These are phyloP conservation scores for Oxalis stricta DNA, from an alignment of 441 rosid species.

Conservation along the genomic window DNA sequence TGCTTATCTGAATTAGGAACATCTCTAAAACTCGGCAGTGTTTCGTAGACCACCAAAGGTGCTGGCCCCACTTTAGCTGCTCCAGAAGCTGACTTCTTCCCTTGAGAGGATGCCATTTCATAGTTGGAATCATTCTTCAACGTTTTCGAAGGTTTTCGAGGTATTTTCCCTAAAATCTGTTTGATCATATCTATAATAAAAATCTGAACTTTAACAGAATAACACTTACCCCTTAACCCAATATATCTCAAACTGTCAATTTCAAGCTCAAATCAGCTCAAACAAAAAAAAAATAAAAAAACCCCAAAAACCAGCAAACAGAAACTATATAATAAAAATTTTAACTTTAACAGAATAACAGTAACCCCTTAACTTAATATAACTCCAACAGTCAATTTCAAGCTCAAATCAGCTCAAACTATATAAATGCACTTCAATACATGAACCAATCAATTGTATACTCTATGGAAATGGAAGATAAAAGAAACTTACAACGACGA, in stretches of 20 bases:
- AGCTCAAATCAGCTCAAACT: slow-evolving; percentile 6
- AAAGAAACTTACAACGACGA: too few species aligned
- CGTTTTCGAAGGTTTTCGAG: slow-evolving; percentile 70
- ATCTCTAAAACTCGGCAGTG: slow-evolving; percentile 61
- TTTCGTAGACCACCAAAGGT: slow-evolving; percentile 37
- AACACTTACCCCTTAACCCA: slow-evolving; percentile 11
- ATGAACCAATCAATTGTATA: slow-evolving; percentile 1
- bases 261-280: slow-evolving; percentile 1
- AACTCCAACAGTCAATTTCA: neutral
- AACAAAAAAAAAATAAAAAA: slow-evolving; percentile 9
- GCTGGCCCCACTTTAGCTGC: slow-evolving; percentile 19
- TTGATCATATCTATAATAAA: slow-evolving; percentile 58
- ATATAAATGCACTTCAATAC: slow-evolving; percentile 11
- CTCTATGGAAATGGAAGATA: too few species aligned
- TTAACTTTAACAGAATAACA: too few species aligned
- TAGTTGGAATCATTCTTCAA: slow-evolving; percentile 35
- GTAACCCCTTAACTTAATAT: neutral
- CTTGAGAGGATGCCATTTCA: slow-evolving; percentile 43
- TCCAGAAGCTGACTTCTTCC: slow-evolving; percentile 24
- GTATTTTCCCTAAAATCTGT: slow-evolving; percentile 71
- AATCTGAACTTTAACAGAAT: too few species aligned
- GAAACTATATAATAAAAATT: slow-evolving; percentile 23
- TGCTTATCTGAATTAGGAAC: slow-evolving; percentile 60
- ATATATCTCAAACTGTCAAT: slow-evolving; percentile 10
- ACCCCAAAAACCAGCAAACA: too few species aligned